phyloP scores from a whole-genome alignment of 2,329 filamentous ascomycete genomes.

The Aspergillus ruber region DNA sequence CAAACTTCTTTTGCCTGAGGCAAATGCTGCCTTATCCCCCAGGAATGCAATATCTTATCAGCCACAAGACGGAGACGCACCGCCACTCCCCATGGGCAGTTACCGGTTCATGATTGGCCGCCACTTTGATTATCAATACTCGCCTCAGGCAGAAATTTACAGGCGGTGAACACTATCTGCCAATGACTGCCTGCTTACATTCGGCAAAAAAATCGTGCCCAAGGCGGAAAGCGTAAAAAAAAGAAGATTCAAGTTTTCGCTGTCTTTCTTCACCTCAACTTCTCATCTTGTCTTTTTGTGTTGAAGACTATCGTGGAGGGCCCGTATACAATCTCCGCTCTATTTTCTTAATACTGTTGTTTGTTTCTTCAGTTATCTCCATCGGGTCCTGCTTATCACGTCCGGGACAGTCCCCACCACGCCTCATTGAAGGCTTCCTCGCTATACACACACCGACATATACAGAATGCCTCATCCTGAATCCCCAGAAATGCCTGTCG shows the following conservation, averaged over 20 bases:
- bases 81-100: constrained; percentile 3
- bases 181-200: background rate
- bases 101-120: constrained; percentile 4
- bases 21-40: background rate
- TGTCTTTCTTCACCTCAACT: background rate
- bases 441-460: too few relatives aligned
- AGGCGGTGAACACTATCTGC: background rate
- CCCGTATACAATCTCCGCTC: background rate
- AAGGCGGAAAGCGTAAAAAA: background rate
- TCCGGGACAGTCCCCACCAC: background rate
- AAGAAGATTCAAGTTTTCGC: background rate
- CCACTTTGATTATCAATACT: background rate
- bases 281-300: background rate
- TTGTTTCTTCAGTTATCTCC: background rate
- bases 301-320: background rate
- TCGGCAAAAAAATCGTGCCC: background rate
- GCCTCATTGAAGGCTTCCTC: background rate
- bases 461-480: constrained; percentile 44
- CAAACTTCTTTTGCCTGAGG: too few relatives aligned
- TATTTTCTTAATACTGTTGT: background rate
- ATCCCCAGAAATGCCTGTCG: constrained; percentile 37
- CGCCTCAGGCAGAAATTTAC: constrained; percentile 17
- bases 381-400: background rate
- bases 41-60: background rate
- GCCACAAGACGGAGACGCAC: background rate